Evolutionary conservation across 2,329 filamentous ascomycete species (phyloP), one percentile per base, ranked within the genome.

Genomic region (Fusarium sp.): DNA sequence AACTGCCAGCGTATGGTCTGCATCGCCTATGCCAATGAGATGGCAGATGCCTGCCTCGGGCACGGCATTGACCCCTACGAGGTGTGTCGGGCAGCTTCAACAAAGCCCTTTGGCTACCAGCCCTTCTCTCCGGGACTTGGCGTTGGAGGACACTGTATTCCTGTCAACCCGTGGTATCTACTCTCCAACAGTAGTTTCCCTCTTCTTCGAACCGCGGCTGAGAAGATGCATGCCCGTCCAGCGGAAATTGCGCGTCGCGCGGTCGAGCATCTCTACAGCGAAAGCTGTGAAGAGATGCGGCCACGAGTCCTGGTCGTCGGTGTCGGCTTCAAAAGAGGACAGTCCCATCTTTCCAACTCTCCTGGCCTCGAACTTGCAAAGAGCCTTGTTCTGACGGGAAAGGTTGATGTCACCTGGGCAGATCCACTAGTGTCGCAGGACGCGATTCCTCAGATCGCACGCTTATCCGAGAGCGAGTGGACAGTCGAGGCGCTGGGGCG

Each of bases 1-100:
- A 90, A 90, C 76, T 90, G 88, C 75, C 87, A 89, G 76, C 83
- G 88, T 2, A 89, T 88, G 85, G 81, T 90, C 14, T 84, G 84
- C 74, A 88, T 89, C 37, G 87, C 88, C 1, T 90, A 87, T 65
- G 87, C 84, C 65, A 89, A 89, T 72, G 88, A 90, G 70, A 89
- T 90, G 86, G 87, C 87, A 1, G 86, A 89, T 71, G 87, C 88
- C 8, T 89, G 87, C 64, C 63, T 78, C 9, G 69, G 79, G 0
- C 83, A 86, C 56, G 82, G 77, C 27, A 88, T 90, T 56, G 84
- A 89, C 67, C 84, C 86, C 1, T 87, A 84, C 57, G 88, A 90
- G 75, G 87, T 90, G 18, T 85, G 83, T 60, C 74, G 72, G 5
- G 87, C 87, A 1, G 87, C 88, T 5, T 77, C 84, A 4, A 87